Evolutionary conservation across 441 rosid species (phyloP), one percentile per base, ranked within the genome.

Genomic region (Aquilaria agallochum): DNA sequence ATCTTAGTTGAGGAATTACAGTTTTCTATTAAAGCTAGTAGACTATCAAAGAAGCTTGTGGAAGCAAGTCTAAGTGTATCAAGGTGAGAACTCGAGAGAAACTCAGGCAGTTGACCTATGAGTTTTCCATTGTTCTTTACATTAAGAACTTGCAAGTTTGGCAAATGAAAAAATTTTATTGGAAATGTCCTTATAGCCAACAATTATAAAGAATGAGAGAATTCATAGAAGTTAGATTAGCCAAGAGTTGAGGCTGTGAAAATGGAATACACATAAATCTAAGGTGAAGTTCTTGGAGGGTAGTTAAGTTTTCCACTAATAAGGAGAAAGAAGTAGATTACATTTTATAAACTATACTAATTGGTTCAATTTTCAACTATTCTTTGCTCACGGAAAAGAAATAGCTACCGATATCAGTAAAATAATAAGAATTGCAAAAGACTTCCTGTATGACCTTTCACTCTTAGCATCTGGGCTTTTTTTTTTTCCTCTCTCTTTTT

Each of bases 171-270:
- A 50, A 65, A 4, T 2, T 20, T 4, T 0, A 1, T 0, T 1
- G 79, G 76, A 36, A 74, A 11, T 3, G 59, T 50, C 0, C 69
- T 7, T 46, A 46, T 44, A 76, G 44, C 1, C 55, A 9, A 53
- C 67, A 68, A 0, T 11, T 0, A 0, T 0, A 0, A 1, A 76
- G 65, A 48, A 0, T 1, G 5, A 76, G 65, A 42, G 36, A 32
- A 10, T 9, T 63, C 47, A 76, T 47, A 0, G 72, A 72, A 14
- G 74, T 50, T 32, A 42, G 59, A 44, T 63, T 68, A 42, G 66
- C 9, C 8, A 50, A 12, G 1, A 27, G 12, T 12, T 56, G 10
- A 0, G 72, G 57, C 27, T 72, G 11, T 0, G 58, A 11, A 9
- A 77, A 50, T 2, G 65, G 63, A 4, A 76, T 42, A 49, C 54